A percentile compares a stretch with the other conserved stretches of the same genome.
These are phyloP conservation scores for Microbotryum lychnidis-dioicae DNA, from an alignment of 1,284 basidiomycete species.

Conservation along the genomic window DNA sequence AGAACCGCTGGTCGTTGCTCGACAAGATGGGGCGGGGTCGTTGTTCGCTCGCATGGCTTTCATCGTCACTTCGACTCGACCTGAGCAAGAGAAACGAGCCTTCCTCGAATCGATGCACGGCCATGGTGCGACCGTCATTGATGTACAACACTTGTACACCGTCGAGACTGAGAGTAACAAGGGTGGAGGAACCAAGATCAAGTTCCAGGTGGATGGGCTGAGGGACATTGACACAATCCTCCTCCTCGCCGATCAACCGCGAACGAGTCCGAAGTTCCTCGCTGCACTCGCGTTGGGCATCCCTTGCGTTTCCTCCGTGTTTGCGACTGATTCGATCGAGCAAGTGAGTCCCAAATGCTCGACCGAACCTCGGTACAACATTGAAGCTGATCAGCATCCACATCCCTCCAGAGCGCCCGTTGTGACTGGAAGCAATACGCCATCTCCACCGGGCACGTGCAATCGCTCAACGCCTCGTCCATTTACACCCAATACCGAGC, in stretches of 20 bases:
- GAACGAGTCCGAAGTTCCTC: slow-evolving; percentile 67
- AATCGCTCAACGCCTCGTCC: slow-evolving; percentile 47
- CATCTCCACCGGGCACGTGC: slow-evolving; percentile 59
- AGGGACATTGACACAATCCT: slow-evolving; percentile 51
- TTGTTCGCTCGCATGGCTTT: slow-evolving; percentile 50
- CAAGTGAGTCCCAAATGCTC: slow-evolving; percentile 40
- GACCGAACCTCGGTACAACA: neutral
- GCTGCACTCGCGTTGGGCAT: slow-evolving; percentile 74
- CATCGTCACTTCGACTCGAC: slow-evolving; percentile 45
- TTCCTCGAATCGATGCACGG: slow-evolving; percentile 47
- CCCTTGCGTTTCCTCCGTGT: slow-evolving; percentile 63
- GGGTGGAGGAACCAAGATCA: neutral
- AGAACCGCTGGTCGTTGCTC: neutral
- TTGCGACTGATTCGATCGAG: slow-evolving; percentile 49
- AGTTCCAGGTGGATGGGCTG: slow-evolving; percentile 7
- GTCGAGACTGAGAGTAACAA: neutral
- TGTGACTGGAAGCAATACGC: slow-evolving; percentile 58
- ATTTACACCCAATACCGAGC: slow-evolving; percentile 64
- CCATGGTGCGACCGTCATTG: slow-evolving; percentile 55
- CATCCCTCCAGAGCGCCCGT: slow-evolving; percentile 27
- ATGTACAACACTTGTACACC: slow-evolving; percentile 57
- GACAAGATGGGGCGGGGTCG: neutral
- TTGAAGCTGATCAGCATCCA: slow-evolving; percentile 1
- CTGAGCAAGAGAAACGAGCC: slow-evolving; percentile 38
- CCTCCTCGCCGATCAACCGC: slow-evolving; percentile 56